Evolutionary conservation across 2,329 filamentous ascomycete genomes (phyloP).

Genomic region (Ophiostoma fasciatum): DNA sequence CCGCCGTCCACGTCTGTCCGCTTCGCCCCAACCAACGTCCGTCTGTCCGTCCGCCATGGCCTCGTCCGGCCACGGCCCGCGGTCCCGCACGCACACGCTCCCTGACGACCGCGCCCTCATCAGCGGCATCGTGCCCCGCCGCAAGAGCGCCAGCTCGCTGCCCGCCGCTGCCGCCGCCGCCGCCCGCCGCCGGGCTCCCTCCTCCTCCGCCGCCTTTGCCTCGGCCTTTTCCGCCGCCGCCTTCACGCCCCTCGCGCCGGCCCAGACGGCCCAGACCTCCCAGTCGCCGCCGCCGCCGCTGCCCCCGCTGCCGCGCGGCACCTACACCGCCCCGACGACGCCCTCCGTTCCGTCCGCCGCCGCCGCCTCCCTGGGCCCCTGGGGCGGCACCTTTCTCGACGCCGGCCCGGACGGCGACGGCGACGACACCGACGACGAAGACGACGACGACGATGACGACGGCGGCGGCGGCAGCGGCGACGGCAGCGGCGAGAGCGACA

Average conservation of each 20-base stretch:
- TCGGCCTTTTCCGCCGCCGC: background rate
- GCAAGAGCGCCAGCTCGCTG: slow-evolving; percentile 7
- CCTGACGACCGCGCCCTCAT: slow-evolving; percentile 9
- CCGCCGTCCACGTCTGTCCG: background rate
- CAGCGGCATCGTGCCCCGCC: slow-evolving; percentile 3
- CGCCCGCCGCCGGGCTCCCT: slow-evolving; percentile 1
- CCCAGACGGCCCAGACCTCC: too few species aligned
- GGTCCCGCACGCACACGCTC: slow-evolving; percentile 10
- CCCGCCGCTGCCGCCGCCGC: background rate
- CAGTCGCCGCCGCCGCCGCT: background rate
- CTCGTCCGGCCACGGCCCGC: background rate
- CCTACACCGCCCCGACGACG: slow-evolving; percentile 3
- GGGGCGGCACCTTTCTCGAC: slow-evolving; percentile 11
- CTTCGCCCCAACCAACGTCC: too few species aligned
- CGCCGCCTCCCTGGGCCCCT: slow-evolving; percentile 3
- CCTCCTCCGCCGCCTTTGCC: background rate
- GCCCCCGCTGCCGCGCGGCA: background rate
- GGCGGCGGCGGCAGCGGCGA: slow-evolving; percentile 2
- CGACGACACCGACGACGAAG: slow-evolving; percentile 4
- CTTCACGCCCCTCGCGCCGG: too few species aligned
- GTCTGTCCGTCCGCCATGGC: slow-evolving; percentile 8
- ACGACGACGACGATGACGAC: background rate
- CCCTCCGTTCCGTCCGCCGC: slow-evolving; percentile 2
- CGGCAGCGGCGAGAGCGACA: background rate
- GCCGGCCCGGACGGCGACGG: slow-evolving; percentile 1